Conservation (phyloP, 495 filamentous ascomycete species). For the Parmelia sp. region DNA sequence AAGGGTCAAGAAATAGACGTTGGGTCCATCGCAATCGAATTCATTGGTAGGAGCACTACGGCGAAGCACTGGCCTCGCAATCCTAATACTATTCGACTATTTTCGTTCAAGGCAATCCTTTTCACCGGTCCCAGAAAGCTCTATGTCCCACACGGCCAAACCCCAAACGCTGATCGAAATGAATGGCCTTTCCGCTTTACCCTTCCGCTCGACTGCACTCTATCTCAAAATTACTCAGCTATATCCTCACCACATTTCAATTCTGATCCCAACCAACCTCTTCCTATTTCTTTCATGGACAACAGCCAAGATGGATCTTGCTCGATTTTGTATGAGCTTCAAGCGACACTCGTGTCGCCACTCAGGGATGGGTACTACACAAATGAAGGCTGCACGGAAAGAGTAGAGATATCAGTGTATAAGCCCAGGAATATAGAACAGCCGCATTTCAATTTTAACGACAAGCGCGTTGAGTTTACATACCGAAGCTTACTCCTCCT, state of each 20-base stretch:
- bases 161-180: neutral
- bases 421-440: neutral
- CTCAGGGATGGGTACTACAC: neutral
- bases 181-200: neutral
- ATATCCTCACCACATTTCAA: neutral
- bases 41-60: neutral
- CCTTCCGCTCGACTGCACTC: neutral
- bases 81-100: neutral
- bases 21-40: neutral
- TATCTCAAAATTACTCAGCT: neutral
- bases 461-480: neutral
- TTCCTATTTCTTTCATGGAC: neutral
- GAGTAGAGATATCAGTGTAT: neutral
- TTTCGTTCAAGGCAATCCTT: neutral
- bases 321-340: slow-evolving; percentile 2
- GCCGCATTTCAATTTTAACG: neutral
- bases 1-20: neutral
- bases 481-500: slow-evolving; percentile 2
- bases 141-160: neutral
- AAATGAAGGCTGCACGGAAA: neutral
- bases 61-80: neutral
- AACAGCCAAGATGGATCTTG: neutral
- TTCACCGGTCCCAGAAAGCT: neutral
- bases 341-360: neutral
- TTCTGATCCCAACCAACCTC: neutral